A percentile compares a stretch with the other conserved stretches of the same genome.
Conservation (phyloP, 2,329 filamentous ascomycete genomes). For the Akanthomyces dipterigenus region DNA sequence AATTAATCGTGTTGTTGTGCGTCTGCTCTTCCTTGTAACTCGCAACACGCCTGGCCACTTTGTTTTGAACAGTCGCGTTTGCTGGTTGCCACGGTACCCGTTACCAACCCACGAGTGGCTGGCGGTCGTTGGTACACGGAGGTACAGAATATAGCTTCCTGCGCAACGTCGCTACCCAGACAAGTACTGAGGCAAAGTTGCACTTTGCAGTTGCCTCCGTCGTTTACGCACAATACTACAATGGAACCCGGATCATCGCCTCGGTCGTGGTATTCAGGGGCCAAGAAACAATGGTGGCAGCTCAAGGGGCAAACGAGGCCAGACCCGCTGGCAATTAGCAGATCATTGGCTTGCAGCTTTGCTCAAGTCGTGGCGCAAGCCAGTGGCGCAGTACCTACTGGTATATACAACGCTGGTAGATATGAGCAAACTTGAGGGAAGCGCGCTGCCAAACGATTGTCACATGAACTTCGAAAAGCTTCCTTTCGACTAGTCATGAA, state of each 20-base stretch:
- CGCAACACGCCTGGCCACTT: background rate
- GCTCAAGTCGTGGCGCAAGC: background rate
- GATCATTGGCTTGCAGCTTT: background rate
- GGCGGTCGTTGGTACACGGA: background rate
- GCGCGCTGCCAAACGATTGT: no score
- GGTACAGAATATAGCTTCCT: background rate
- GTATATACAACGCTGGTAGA: background rate
- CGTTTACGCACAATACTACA: background rate
- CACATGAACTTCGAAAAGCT: no score
- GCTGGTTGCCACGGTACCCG: slow-evolving; percentile 9
- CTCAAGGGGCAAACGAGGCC: background rate
- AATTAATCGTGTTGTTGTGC: background rate
- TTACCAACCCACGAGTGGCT: background rate
- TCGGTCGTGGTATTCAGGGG: background rate
- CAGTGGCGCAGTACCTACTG: background rate
- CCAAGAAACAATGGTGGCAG: background rate
- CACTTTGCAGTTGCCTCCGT: background rate
- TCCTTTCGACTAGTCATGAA: no score
- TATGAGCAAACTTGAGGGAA: no score
- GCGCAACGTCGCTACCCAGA: background rate
- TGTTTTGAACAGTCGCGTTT: slow-evolving; percentile 8
- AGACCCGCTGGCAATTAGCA: background rate
- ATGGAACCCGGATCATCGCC: background rate
- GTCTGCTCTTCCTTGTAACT: background rate
- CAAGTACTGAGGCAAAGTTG: background rate